A percentile compares a stretch with the other conserved stretches of the same genome.
Conservation (phyloP, 139 green algal species). For the Volvox africanus region DNA sequence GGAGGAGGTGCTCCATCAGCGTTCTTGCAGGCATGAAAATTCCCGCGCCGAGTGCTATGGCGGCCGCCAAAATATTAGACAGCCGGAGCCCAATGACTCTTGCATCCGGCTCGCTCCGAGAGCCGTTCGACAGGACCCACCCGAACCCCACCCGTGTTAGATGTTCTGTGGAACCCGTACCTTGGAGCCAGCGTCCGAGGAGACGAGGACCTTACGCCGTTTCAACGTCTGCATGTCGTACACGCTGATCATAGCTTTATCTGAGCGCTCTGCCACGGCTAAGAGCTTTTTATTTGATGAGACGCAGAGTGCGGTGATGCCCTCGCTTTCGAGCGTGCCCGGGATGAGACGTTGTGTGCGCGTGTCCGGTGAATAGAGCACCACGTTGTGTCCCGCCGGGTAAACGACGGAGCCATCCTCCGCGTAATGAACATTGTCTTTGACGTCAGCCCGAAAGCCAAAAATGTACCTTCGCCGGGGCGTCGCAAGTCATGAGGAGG, state of each 20-base stretch:
- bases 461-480: constrained; percentile 82
- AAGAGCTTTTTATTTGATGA: constrained; percentile 80
- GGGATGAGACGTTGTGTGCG: constrained; percentile 78
- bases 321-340: constrained; percentile 75
- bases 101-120: no score
- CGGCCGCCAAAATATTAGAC: no score
- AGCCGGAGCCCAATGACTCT: no score
- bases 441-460: constrained; percentile 76
- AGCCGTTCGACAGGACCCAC: no score
- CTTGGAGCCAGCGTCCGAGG: constrained; percentile 78
- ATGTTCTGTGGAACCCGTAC: constrained; percentile 47
- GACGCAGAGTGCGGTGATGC: constrained; percentile 84
- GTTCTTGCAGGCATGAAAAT: no score
- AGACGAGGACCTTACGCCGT: constrained; percentile 83
- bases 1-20: no score
- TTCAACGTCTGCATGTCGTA: constrained; percentile 93
- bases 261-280: constrained; percentile 84
- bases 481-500: neutral
- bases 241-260: constrained; percentile 85
- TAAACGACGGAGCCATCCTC: constrained; percentile 88
- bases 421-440: constrained; percentile 79
- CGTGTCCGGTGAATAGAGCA: constrained; percentile 82
- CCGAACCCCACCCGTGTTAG: no score
- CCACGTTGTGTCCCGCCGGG: constrained; percentile 80
- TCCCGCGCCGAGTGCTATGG: no score